phyloP scores from a whole-genome alignment of 1,284 basidiomycete species.

The Cryptococcus wingfieldii region DNA sequence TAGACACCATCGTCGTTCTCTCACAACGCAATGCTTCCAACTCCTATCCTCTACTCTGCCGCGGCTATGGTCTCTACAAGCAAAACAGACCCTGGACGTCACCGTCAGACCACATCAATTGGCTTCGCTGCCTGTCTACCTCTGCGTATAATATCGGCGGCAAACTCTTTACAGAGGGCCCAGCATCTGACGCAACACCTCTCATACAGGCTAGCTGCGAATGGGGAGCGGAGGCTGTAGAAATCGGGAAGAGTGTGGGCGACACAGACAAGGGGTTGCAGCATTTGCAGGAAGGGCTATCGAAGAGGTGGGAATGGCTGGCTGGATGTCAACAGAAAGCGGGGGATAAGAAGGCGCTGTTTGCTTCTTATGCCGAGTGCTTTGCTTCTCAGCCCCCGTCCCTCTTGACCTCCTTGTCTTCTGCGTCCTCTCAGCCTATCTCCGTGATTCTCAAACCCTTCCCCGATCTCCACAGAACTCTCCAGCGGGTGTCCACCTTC shows the following conservation, averaged over 20 bases:
- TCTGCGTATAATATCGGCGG: conserved; percentile 47
- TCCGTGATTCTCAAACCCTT: conserved; percentile 5
- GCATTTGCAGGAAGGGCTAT: conserved; percentile 11
- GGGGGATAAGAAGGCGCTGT: conserved; percentile 52
- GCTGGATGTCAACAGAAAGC: conserved; percentile 69
- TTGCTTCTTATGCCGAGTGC: conserved; percentile 16
- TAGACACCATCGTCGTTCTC: conserved; percentile 27
- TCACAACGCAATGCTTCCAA: not conserved
- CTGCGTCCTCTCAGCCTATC: conserved; percentile 3
- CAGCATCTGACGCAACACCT: conserved; percentile 26
- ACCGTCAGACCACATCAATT: conserved; percentile 5
- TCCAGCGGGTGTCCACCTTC: conserved; percentile 13
- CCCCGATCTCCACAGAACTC: conserved; percentile 10
- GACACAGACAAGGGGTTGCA: not conserved
- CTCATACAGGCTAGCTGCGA: conserved; percentile 31
- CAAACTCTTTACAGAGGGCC: conserved; percentile 40
- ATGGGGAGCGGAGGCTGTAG: conserved; percentile 15
- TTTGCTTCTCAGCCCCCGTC: conserved; percentile 10
- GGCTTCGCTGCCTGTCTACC: conserved; percentile 33
- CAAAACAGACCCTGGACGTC: not conserved
- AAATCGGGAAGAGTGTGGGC: not conserved
- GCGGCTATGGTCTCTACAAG: not conserved
- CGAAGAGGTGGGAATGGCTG: conserved; percentile 69
- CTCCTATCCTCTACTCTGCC: not conserved
- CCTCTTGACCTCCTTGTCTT: not conserved